A percentile compares a stretch with the other conserved stretches of the same genome.
Conservation (phyloP, 768 basidiomycete species). For the Fomitopsis pulvina region DNA sequence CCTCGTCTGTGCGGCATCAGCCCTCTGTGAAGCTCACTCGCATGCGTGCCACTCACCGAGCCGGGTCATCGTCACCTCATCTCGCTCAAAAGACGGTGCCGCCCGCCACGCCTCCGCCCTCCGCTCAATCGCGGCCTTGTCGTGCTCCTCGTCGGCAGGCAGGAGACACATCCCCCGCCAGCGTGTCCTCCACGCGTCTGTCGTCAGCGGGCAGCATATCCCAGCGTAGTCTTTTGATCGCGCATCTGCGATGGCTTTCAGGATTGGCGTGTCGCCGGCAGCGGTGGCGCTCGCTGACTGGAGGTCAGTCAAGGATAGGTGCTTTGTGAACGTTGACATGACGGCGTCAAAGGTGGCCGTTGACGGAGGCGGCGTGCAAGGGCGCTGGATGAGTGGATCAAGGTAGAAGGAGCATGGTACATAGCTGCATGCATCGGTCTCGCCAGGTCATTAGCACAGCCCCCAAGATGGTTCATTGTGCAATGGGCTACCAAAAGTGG, state of each 20-base stretch:
- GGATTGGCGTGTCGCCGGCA: constrained; percentile 36
- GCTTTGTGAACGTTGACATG: constrained; percentile 19
- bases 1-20: constrained; percentile 50
- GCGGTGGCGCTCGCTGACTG: constrained; percentile 14
- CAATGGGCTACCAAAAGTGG: too few relatives aligned
- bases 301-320: constrained; percentile 23
- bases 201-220: constrained; percentile 85
- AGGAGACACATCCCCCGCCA: constrained; percentile 89
- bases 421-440: too few relatives aligned
- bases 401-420: neutral
- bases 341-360: neutral
- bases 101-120: constrained; percentile 85
- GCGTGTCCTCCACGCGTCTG: constrained; percentile 74
- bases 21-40: neutral
- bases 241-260: constrained; percentile 44
- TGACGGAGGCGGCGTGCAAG: neutral
- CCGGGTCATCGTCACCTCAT: constrained; percentile 85
- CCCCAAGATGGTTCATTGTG: too few relatives aligned
- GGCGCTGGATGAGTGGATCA: neutral
- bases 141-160: constrained; percentile 35
- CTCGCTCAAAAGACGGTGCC: constrained; percentile 67
- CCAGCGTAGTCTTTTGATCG: constrained; percentile 65
- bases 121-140: constrained; percentile 40
- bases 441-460: too few relatives aligned
- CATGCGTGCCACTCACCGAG: constrained; percentile 52